A percentile compares a stretch with the other conserved stretches of the same genome.
These are phyloP conservation scores for Colletotrichum falcatum DNA, from an alignment of 2,329 filamentous ascomycete genomes.

Conservation along the genomic window DNA sequence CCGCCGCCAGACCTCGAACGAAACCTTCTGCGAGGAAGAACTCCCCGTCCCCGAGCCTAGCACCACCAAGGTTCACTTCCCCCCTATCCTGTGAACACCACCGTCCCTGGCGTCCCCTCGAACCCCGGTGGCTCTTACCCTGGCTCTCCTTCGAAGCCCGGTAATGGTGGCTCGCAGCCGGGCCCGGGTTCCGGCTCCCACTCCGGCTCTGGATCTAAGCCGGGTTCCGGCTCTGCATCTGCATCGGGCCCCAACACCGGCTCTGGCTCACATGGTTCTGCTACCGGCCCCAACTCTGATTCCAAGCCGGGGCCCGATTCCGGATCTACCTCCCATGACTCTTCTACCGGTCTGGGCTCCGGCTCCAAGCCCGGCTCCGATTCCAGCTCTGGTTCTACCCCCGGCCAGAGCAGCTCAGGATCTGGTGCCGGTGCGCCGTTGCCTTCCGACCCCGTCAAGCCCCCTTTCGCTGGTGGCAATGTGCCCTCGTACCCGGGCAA, in stretches of 20 bases:
- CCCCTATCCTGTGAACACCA: constrained; percentile 31
- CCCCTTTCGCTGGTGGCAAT: constrained; percentile 21
- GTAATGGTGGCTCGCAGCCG: constrained; percentile 3
- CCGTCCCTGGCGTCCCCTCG: constrained; percentile 28
- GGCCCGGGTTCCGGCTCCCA: constrained; percentile 3
- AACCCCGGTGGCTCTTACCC: constrained; percentile 12
- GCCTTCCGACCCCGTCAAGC: constrained; percentile 10
- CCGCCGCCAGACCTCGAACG: constrained; percentile 35
- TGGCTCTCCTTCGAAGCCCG: constrained; percentile 3
- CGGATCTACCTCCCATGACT: neutral
- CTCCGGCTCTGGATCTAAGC: neutral
- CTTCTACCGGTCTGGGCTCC: neutral
- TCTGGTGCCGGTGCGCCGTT: neutral
- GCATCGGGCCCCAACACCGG: neutral
- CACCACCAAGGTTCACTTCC: constrained; percentile 26
- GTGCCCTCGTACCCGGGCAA: constrained; percentile 32
- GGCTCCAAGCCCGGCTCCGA: neutral
- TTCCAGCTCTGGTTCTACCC: neutral
- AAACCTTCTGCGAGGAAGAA: constrained; percentile 34
- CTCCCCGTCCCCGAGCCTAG: constrained; percentile 16
- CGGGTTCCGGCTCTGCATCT: neutral
- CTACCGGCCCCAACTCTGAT: neutral
- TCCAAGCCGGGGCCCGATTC: too few species aligned
- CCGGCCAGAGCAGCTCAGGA: constrained; percentile 1
- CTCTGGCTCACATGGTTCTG: neutral